These are phyloP conservation scores for Camptophora hylomeconis DNA, from an alignment of 2,329 filamentous ascomycete genomes.

Conservation along the genomic window DNA sequence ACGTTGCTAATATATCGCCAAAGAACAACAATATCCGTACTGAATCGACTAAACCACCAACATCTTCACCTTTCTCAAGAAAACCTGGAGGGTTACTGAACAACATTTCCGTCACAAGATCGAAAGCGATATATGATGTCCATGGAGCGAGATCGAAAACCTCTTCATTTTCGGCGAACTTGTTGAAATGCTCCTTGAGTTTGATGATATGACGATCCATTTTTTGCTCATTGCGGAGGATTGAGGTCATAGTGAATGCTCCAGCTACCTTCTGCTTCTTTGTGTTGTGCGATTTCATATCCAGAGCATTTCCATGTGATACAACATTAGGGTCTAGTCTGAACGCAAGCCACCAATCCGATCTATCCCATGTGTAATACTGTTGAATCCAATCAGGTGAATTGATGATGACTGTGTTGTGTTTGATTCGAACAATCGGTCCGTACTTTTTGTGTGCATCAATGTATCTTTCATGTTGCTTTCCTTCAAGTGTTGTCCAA, in stretches of 20 bases:
- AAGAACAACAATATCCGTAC: too few species aligned
- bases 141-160: slow-evolving; percentile 34
- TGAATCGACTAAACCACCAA: slow-evolving; percentile 39
- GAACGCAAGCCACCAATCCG: too few species aligned
- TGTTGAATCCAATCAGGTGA: slow-evolving; percentile 34
- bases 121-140: slow-evolving; percentile 25
- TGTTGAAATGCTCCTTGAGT: slow-evolving; percentile 31
- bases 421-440: slow-evolving; percentile 37
- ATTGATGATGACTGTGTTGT: slow-evolving; percentile 35
- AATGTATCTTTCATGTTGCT: slow-evolving; percentile 26
- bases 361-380: too few species aligned
- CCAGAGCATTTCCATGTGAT: slow-evolving; percentile 39
- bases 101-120: slow-evolving; percentile 26
- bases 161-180: slow-evolving; percentile 23
- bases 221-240: slow-evolving; percentile 17
- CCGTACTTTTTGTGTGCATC: slow-evolving; percentile 28
- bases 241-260: slow-evolving; percentile 19
- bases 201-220: slow-evolving; percentile 29
- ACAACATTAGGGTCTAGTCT: too few species aligned
- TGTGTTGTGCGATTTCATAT: slow-evolving; percentile 40
- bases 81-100: slow-evolving; percentile 38
- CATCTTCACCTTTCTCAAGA: slow-evolving; percentile 36
- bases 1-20: too few species aligned
- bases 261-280: slow-evolving; percentile 38
- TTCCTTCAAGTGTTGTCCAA: slow-evolving; percentile 24